Base-by-base conservation (phyloP, 306 rosid genomes). In the Medicago arabica region DNA sequence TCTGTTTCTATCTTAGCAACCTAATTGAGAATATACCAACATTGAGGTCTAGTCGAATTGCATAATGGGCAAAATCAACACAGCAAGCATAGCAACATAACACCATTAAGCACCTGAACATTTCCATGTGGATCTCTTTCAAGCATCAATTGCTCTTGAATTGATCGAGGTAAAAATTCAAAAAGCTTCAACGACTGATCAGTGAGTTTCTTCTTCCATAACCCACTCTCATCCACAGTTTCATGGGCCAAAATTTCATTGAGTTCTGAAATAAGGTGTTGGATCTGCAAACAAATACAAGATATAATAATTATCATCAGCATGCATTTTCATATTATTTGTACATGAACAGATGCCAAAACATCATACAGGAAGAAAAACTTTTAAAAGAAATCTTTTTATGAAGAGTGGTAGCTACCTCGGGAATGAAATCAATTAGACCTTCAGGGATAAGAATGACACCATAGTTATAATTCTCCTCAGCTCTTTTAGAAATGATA, bases 61-160 rank as follows among this genome's bases (percentile, higher is more conserved):
- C 34, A 82, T 49, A 75, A 23, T 39, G 31, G 58, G 49, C 10
- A 66, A 47, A 68, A 69, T 72, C 77, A 74, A 79, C 60, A 78
- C 50, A 57, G 78, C 58, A 28, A 49, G 71, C 73, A 67, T 59
- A 70, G 61, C 14, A 80, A 18, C 14, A 67, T 14, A 68, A 38
- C 68, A 75, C 15, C 67, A 63, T 66, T 36, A 86, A 31, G 13
- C 72, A 90, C 99, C 98, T 96, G 99, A 72, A 96, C 99, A 85
- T 96, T 96, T 87, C 99, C 99, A 82, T 96, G 99, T 9, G 99
- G 99, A 83, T 96, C 99, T 85, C 99, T 90, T 83, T 96, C 99
- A 81, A 96, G 99, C 98, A 96, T 80, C 81, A 96, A 82, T 63
- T 96, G 99, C 85, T 92, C 96, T 85, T 96, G 96, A 85, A 96